A percentile compares a stretch with the other conserved stretches of the same genome.
Evolutionary conservation across 257 asterid species (phyloP).

Genomic region (Verbena officinalis): DNA sequence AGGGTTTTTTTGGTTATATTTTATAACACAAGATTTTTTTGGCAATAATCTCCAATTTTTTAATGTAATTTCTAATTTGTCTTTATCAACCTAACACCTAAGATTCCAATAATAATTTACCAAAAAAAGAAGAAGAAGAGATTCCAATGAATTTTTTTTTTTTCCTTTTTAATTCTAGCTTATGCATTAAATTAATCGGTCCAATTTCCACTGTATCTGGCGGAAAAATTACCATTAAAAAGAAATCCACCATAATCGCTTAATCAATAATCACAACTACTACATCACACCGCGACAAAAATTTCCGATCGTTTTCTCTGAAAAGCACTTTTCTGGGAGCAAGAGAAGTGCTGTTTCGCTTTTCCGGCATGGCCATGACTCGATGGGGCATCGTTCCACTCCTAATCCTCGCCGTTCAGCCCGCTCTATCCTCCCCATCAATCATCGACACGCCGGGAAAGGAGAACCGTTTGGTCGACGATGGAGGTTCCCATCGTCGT

Average conservation of each 20-base stretch:
- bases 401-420: constrained; percentile 33
- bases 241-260: not conserved
- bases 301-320: not conserved
- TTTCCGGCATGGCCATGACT: constrained; percentile 35
- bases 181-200: too few relatives aligned
- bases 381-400: constrained; percentile 26
- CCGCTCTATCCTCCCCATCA: constrained; percentile 42
- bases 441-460: constrained; percentile 44
- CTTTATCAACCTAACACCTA: too few relatives aligned
- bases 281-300: not conserved
- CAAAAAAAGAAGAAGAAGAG: too few relatives aligned
- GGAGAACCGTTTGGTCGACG: constrained; percentile 16
- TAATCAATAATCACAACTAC: not conserved
- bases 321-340: constrained; percentile 21
- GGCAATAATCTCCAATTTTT: too few relatives aligned
- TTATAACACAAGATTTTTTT: too few relatives aligned
- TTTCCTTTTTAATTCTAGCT: too few relatives aligned
- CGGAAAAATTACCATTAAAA: not conserved
- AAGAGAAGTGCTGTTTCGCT: constrained; percentile 13
- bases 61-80: too few relatives aligned
- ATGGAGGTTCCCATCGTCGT: constrained; percentile 34
- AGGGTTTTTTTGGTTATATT: too few relatives aligned
- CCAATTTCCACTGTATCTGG: not conserved
- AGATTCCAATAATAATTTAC: too few relatives aligned
- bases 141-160: too few relatives aligned